Evolutionary conservation across 2,329 filamentous ascomycete genomes (phyloP).

Genomic region (Aspergillus texensis): DNA sequence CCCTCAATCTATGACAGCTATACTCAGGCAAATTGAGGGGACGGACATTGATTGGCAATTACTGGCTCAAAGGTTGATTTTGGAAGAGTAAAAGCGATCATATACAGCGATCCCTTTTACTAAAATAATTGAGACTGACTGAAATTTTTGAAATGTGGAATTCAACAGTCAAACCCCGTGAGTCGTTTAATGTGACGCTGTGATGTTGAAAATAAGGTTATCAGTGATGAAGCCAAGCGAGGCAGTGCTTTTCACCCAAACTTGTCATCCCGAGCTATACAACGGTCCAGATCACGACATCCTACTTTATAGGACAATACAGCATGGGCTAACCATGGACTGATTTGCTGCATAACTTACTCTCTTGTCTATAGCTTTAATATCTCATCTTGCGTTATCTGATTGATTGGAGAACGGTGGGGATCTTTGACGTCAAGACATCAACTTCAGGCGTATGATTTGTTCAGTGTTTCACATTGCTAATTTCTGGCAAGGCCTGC

Average conservation of each 20-base stretch:
- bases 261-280: not conserved
- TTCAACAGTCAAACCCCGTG: not conserved
- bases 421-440: not conserved
- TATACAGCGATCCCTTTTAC: no score
- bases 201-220: slow-evolving; percentile 2
- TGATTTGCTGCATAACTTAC: not conserved
- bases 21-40: no score
- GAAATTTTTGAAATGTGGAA: not conserved
- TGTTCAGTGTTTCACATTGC: not conserved
- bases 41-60: not conserved
- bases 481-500: not conserved
- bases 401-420: not conserved
- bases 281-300: not conserved
- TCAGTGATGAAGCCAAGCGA: slow-evolving; percentile 1
- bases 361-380: not conserved
- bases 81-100: not conserved
- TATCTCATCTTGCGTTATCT: no score
- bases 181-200: not conserved
- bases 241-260: slow-evolving; percentile 2
- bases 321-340: not conserved
- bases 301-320: not conserved
- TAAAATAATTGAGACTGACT: not conserved
- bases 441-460: not conserved
- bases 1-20: no score
- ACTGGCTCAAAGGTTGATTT: not conserved